Base-by-base conservation (phyloP, 2,329 filamentous ascomycete species). In the Raffaelea deltoideospora region DNA sequence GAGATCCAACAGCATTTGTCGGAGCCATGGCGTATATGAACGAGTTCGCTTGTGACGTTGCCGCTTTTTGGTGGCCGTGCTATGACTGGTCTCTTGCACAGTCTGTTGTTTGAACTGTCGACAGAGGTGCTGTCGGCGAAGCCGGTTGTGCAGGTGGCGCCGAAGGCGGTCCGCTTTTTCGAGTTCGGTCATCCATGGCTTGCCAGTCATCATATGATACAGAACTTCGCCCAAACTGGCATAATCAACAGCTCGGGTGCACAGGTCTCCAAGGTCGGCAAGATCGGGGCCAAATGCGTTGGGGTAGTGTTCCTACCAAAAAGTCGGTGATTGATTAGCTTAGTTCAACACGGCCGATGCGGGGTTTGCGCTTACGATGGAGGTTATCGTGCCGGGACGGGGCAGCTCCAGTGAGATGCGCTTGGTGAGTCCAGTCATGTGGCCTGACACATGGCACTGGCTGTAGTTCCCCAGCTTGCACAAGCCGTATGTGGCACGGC, bases 401-500 rank as follows among this genome's bases (percentile, higher is more conserved):
- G 49, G 49, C n/a, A 57, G 41, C 23, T 42, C 39, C 30, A 38
- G 31, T 22, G 26, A 18, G 31, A 8, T 17, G 31, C 14, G 35
- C 29, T 35, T 35, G 10, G 10, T 10, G 14, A 18, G 20, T n/a
- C 27, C 36, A 13, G 15, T 38, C 27, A 51, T 47, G 31, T 63
- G 58, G 30, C 54, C 54, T n/a, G 60, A 58, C 10, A 67, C 52
- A 20, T 49, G 51, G 14, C 59, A 56, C n/a, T 47, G 47, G 31
- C 53, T 47, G 37, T 66, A 68, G 30, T 64, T 59, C 13, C 67
- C 67, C 37, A 74, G 51, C 52, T 71, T 73, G 45, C 67, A 71
- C 21, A 54, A 47, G 1, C 68, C 69, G 45, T 71, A 73, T 23
- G 57, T 61, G 51, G 71, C 67, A 11, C 42, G 49, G 2, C 62